Percentiles rank a stretch among this genome's conserved stretches.
phyloP scores from a whole-genome alignment of 164 flowering plant genomes.

The Umbellularia californica region DNA sequence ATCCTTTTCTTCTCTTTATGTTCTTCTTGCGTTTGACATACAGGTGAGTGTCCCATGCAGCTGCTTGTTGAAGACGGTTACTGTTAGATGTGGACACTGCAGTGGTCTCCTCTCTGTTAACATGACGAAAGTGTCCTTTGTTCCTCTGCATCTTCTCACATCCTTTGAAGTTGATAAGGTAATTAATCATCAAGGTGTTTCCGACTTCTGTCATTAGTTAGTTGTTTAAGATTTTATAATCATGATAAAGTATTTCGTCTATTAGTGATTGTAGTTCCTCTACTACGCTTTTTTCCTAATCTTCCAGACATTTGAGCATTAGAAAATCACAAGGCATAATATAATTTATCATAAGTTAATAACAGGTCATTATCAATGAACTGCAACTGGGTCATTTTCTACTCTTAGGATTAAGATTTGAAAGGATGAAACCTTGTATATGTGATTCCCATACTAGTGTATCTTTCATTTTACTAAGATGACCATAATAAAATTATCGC shows the following conservation, averaged over 20 bases:
- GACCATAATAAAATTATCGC: too few relatives aligned
- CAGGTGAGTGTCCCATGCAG: constrained; percentile 84
- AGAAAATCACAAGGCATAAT: not conserved
- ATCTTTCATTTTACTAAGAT: too few relatives aligned
- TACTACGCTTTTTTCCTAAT: not conserved
- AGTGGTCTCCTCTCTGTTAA: constrained; percentile 69
- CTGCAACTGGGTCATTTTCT: too few relatives aligned
- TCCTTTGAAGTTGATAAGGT: constrained; percentile 39
- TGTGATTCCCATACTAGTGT: too few relatives aligned
- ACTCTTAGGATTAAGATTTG: too few relatives aligned
- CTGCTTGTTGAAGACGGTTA: constrained; percentile 66
- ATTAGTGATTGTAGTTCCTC: not conserved
- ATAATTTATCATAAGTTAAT: not conserved
- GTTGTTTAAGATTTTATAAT: not conserved
- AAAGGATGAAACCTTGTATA: too few relatives aligned
- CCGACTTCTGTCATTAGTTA: not conserved
- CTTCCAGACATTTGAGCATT: not conserved
- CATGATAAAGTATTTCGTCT: not conserved
- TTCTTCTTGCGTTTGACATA: constrained; percentile 7
- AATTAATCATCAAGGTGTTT: not conserved
- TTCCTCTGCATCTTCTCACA: constrained; percentile 61
- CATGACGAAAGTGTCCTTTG: constrained; percentile 68
- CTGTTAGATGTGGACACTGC: constrained; percentile 91
- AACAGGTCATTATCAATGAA: too few relatives aligned
- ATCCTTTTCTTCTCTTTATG: not conserved